phyloP scores from a whole-genome alignment of 2,329 filamentous ascomycete species.

The Diaporthe vexans region DNA sequence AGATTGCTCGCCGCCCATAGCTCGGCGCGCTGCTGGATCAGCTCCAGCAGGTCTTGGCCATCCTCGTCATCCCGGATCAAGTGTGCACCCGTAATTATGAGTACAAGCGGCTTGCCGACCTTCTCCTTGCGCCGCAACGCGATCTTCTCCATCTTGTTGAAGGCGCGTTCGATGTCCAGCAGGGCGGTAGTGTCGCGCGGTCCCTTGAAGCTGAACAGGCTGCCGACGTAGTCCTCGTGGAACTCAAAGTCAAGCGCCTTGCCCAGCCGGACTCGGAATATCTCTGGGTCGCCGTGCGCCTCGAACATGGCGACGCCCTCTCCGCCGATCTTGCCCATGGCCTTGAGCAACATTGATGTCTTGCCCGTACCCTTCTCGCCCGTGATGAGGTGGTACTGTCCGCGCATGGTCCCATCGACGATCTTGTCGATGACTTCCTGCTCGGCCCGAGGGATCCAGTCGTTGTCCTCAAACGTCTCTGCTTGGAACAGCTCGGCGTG shows the following conservation, averaged over 20 bases:
- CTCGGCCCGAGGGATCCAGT: constrained; percentile 89
- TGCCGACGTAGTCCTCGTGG: constrained; percentile 97
- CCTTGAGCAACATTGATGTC: constrained; percentile 94
- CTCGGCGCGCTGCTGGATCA: constrained; percentile 95
- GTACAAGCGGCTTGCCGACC: constrained; percentile 79
- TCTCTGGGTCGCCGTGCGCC: constrained; percentile 93
- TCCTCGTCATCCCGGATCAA: constrained; percentile 95
- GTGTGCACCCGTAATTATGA: constrained; percentile 96
- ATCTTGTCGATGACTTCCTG: constrained; percentile 87
- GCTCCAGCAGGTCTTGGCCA: constrained; percentile 91
- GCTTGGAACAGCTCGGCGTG: constrained; percentile 24
- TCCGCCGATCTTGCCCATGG: constrained; percentile 93
- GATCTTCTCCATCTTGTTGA: constrained; percentile 98
- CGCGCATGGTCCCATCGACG: constrained; percentile 77
- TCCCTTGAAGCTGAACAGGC: constrained; percentile 93
- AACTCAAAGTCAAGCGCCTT: constrained; percentile 97
- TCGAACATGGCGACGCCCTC: constrained; percentile 96
- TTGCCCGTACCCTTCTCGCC: constrained; percentile 98
- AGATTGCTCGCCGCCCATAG: constrained; percentile 95
- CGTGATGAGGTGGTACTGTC: constrained; percentile 92
- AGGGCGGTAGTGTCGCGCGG: constrained; percentile 89
- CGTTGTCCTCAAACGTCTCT: constrained; percentile 61
- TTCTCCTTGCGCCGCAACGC: constrained; percentile 78
- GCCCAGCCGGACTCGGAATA: constrained; percentile 91
- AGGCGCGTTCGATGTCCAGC: constrained; percentile 93